phyloP scores from a whole-genome alignment of 208 protist genomes.

The Acanthamoeba triangularis region DNA sequence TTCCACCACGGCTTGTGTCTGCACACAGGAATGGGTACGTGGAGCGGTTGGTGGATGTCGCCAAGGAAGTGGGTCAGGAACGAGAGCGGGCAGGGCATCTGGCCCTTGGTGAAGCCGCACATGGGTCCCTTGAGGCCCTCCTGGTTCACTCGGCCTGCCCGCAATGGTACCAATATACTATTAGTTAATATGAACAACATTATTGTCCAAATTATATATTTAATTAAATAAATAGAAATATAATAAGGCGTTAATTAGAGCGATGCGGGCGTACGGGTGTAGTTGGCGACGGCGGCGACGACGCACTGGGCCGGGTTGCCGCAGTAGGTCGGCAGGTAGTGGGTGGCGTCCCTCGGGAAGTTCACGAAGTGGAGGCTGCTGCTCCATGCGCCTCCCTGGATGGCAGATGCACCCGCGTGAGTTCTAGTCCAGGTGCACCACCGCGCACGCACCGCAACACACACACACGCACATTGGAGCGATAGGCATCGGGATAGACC shows the following conservation, averaged over 20 bases:
- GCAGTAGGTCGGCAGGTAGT: background rate
- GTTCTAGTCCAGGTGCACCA: background rate
- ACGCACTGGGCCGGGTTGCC: background rate
- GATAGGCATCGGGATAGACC: background rate
- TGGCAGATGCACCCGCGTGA: background rate
- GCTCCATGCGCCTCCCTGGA: background rate
- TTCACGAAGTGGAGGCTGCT: background rate
- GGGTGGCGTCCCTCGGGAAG: slow-evolving; percentile 9
- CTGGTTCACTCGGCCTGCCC: background rate
- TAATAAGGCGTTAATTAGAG: background rate
- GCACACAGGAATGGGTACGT: background rate
- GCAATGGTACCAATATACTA: no score
- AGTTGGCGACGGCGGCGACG: slow-evolving; percentile 13
- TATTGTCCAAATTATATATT: no score
- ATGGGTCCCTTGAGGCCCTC: background rate
- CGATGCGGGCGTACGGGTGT: background rate
- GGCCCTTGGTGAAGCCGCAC: background rate
- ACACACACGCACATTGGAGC: background rate
- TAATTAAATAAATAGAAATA: background rate
- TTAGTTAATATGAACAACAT: no score
- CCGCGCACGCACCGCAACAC: no score
- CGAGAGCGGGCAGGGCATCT: background rate
- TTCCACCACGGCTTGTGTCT: no score
- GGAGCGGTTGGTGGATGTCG: slow-evolving; percentile 38
- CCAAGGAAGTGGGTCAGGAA: slow-evolving; percentile 9